phyloP scores from a whole-genome alignment of 805 yeast species.

The Cyberlindnera japonica region DNA sequence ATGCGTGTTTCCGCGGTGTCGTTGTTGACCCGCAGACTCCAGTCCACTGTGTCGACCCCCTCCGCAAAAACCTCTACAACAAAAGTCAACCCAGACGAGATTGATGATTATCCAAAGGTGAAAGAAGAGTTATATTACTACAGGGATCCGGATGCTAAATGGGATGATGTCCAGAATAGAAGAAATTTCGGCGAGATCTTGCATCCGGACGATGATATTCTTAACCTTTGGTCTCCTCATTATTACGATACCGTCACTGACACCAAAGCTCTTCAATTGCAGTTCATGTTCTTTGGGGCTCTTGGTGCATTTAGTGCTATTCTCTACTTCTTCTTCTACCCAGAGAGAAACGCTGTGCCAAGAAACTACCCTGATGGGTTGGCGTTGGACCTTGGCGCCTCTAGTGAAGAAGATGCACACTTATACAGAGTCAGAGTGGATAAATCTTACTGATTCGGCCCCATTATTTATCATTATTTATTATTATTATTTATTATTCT shows the following conservation, averaged over 20 bases:
- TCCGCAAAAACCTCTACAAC: neutral
- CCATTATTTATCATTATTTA: too few species aligned
- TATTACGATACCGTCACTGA: conserved; percentile 58
- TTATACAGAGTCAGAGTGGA: conserved; percentile 42
- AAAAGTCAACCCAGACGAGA: neutral
- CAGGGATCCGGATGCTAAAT: conserved; percentile 67
- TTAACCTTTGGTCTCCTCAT: conserved; percentile 87
- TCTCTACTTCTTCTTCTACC: conserved; percentile 49
- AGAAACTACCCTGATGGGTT: conserved; percentile 78
- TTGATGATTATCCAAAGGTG: conserved; percentile 49
- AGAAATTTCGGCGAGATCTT: conserved; percentile 74
- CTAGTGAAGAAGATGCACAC: conserved; percentile 38
- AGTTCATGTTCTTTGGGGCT: conserved; percentile 52
- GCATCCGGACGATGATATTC: conserved; percentile 65
- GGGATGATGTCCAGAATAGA: conserved; percentile 78
- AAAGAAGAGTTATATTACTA: conserved; percentile 55
- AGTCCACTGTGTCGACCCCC: neutral
- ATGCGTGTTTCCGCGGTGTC: neutral
- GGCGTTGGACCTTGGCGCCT: conserved; percentile 69
- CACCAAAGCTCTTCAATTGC: conserved; percentile 55
- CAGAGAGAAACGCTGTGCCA: conserved; percentile 71
- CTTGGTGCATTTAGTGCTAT: conserved; percentile 39
- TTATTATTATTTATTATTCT: conserved; percentile 6
- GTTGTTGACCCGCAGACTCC: neutral
- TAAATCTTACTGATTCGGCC: conserved; percentile 25